Conservation (phyloP, 2,329 filamentous ascomycete genomes). For the Diaporthe nobilis region DNA sequence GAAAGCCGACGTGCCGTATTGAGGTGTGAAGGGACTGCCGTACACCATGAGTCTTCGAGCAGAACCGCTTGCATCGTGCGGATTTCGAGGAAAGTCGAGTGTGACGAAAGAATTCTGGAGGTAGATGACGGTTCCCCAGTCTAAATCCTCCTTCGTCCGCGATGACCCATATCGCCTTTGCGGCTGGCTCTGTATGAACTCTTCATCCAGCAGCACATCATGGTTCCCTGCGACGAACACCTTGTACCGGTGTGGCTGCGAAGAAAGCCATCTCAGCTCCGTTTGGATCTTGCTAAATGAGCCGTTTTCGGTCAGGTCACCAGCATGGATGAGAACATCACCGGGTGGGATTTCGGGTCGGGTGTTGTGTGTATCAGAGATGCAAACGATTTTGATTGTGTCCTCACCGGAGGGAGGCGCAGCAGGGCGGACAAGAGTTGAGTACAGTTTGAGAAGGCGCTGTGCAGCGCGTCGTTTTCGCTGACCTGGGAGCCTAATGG, state of each 20-base stretch:
- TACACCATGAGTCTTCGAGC: constrained; percentile 42
- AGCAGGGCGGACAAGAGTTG: background rate
- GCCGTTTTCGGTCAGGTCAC: constrained; percentile 56
- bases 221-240: constrained; percentile 51
- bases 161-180: constrained; percentile 43
- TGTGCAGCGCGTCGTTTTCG: background rate
- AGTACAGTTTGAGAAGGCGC: background rate
- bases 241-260: constrained; percentile 53
- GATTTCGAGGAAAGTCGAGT: constrained; percentile 35
- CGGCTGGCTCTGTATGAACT: constrained; percentile 34
- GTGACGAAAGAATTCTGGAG: constrained; percentile 42
- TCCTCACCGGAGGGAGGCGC: background rate
- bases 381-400: constrained; percentile 50
- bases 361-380: constrained; percentile 59
- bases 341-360: constrained; percentile 53
- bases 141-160: constrained; percentile 40
- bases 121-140: constrained; percentile 46
- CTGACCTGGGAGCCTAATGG: background rate
- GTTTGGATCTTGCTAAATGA: constrained; percentile 55
- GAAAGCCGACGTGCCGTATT: constrained; percentile 46
- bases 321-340: constrained; percentile 59
- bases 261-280: constrained; percentile 52
- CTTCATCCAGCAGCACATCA: constrained; percentile 42
- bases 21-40: constrained; percentile 47
- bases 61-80: background rate